Conservation (phyloP, 1,284 basidiomycete species). For the Malassezia sp. region DNA sequence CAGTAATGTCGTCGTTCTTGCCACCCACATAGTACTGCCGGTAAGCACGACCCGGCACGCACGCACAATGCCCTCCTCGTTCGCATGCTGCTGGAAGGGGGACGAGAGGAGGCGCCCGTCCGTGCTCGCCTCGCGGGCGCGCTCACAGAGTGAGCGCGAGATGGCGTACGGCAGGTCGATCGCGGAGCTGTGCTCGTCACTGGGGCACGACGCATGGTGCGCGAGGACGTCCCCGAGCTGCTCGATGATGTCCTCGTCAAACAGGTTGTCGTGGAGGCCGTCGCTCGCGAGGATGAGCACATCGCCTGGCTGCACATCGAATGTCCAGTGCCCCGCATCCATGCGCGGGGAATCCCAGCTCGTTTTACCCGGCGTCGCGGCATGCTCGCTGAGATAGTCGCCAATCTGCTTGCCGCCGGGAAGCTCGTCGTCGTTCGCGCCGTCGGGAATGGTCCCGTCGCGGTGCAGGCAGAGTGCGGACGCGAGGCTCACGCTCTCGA, state of each 20-base stretch:
- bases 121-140: constrained; percentile 51
- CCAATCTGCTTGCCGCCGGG: constrained; percentile 24
- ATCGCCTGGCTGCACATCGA: constrained; percentile 72
- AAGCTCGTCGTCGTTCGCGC: constrained; percentile 27
- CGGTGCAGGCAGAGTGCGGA: constrained; percentile 27
- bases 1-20: constrained; percentile 49
- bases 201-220: neutral
- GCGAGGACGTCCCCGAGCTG: constrained; percentile 52
- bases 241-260: constrained; percentile 86
- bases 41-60: no score
- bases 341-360: constrained; percentile 38
- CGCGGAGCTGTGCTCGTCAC: constrained; percentile 8
- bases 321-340: constrained; percentile 61
- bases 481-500: constrained; percentile 54
- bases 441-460: constrained; percentile 27
- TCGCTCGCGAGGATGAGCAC: constrained; percentile 81
- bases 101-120: constrained; percentile 50
- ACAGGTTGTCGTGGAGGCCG: constrained; percentile 84
- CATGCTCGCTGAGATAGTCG: constrained; percentile 19
- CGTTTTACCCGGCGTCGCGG: constrained; percentile 12
- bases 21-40: constrained; percentile 48
- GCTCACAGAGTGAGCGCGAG: constrained; percentile 42
- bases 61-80: constrained; percentile 52
- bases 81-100: constrained; percentile 53
- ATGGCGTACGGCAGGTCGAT: constrained; percentile 12